Evolutionary conservation across 2,329 filamentous ascomycete species (phyloP), one percentile per base, ranked within the genome.

Genomic region (Exophiala lecanii-corni): DNA sequence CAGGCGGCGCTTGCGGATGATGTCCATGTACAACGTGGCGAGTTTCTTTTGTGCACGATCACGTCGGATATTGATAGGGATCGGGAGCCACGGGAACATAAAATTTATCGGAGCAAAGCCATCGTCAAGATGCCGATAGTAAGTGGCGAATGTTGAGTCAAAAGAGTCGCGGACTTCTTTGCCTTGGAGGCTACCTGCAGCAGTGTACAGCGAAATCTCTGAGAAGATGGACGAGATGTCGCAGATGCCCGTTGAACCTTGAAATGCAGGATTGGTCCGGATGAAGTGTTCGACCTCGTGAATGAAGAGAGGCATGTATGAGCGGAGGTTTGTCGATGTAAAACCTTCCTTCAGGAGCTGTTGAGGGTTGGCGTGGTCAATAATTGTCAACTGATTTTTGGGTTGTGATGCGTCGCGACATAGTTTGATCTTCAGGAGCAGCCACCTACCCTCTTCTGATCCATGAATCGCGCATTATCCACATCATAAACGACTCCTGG

Each of bases 21-120:
- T 89, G 41, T 88, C 81, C 70, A 83, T 84, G 68, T 94, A 94
- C 38, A 86, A 79, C 59, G 86, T 76, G 43, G 86, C 78, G 73
- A 96, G 83, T 52, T 84, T 92, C 57, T 76, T 74, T 67, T 89
- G 86, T 18, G 88, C 88, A 52, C 76, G 71, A 57, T 94, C 87
- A 50, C 88, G 84, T 60, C 80, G 82, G 58, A 82, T 80, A 69
- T 94, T 94, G 68, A 88, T 86, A n/a, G 88, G 88, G 12, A 94
- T 78, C 37, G 88, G 88, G 18, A 83, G 82, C 86, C 87, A 94
- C 56, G 88, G 85, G 43, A 94, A 74, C 76, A 86, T 85, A 66
- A 94, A 94, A 71, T 94, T 94, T 70, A 94, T 79, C 9, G 88
- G 83, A 37, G 79, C 84, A 69, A 94, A 94, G 15, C 88, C 88